Base-by-base conservation (phyloP, 768 basidiomycete genomes). In the Pulveroboletus sp. region DNA sequence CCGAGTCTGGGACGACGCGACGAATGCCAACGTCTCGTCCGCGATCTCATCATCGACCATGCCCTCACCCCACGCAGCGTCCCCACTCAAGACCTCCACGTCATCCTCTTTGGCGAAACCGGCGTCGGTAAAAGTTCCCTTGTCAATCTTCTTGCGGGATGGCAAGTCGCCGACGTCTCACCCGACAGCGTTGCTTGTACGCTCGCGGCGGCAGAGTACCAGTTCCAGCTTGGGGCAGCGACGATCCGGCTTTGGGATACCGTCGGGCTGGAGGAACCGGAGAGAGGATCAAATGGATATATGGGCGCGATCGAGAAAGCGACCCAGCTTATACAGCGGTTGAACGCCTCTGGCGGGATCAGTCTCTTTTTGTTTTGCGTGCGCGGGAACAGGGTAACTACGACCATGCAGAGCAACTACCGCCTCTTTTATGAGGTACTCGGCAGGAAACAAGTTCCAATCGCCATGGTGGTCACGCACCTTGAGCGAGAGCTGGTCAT, bases 71-170 rank as follows among this genome's bases (percentile, higher is more conserved):
- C 62, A 8, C 62, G 59, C 4, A 50, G 44, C 26, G 43, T 33
- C 10, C 54, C 62, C 35, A 3, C 51, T 0, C 57, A 59, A 37
- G 60, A 64, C 46, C 35, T 63, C 12, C 62, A 71, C 39, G 43
- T 75, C 41, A 57, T 76, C 17, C 46, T 76, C 17, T 76, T 76
- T 41, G 74, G 75, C 0, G 71, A 75, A 46, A 64, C 70, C 0
- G 74, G 74, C 15, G 50, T 58, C n/a, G 65, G 65, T 5, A 67
- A 67, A 39, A 68, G 66, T 27, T 69, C 68, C 9, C 54, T 67
- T 31, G 56, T 67, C 43, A 76, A 76, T 40, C 68, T 77, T 59
- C 54, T 77, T 39, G 57, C 61, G 6, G 67, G 62, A 52, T 70
- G 50, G 58, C 67, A 47, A 14, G 46, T 66, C 28, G 63, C 65